Percentiles rank a stretch among this genome's conserved stretches.
These are phyloP conservation scores for Crepidotus variabilis DNA, from an alignment of 768 basidiomycete species.

Conservation along the genomic window DNA sequence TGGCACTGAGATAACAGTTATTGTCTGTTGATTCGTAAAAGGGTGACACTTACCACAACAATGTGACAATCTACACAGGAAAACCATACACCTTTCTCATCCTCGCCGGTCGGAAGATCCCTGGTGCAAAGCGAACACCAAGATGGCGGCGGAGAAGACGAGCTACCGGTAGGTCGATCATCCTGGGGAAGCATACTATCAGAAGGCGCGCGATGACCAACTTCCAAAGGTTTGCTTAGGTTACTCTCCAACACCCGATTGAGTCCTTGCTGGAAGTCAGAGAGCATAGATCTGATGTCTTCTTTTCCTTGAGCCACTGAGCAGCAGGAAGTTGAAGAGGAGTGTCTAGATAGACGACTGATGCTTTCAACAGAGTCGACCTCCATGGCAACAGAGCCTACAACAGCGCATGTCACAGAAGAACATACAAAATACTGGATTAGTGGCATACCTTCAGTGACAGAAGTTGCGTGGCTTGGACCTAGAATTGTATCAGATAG, in stretches of 20 bases:
- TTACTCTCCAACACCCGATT: constrained; percentile 36
- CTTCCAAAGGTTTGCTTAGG: constrained; percentile 11
- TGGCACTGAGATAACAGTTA: constrained; percentile 25
- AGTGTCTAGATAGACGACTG: constrained; percentile 9
- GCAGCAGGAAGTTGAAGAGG: constrained; percentile 32
- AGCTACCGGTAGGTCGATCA: not conserved
- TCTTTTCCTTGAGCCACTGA: constrained; percentile 40
- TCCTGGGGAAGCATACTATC: not conserved
- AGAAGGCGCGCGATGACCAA: not conserved
- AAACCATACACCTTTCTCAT: constrained; percentile 26
- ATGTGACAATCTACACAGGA: constrained; percentile 33
- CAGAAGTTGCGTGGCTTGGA: too few species aligned
- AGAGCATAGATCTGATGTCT: constrained; percentile 44
- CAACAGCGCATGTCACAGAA: too few species aligned
- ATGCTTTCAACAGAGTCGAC: not conserved
- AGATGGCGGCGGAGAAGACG: constrained; percentile 14
- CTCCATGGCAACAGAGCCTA: not conserved
- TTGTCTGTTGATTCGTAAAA: not conserved
- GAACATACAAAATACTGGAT: too few species aligned
- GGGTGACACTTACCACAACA: constrained; percentile 28
- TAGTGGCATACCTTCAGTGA: too few species aligned
- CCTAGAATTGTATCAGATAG: not conserved
- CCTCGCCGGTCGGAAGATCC: constrained; percentile 12
- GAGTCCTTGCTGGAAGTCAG: constrained; percentile 52
- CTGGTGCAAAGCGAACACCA: constrained; percentile 32